Base-by-base conservation (phyloP, 1,139 yeast species). In the Blastobotrys apis region DNA sequence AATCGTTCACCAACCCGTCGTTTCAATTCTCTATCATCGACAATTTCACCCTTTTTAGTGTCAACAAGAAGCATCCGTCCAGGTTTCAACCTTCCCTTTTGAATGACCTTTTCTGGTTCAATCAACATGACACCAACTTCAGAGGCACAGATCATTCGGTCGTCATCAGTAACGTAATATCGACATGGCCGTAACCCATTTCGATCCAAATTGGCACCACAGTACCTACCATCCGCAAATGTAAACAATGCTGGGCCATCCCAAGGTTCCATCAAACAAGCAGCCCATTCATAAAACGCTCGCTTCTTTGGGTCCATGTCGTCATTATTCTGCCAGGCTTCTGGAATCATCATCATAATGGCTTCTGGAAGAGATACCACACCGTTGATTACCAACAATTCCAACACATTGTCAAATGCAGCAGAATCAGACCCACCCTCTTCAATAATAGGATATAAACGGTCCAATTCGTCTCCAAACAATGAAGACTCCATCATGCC, bases 351-450 rank as follows among this genome's bases (percentile, higher is more conserved):
- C 70, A 92, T 69, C 97, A 92, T 92, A 54, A 92, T 88, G 9
- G 97, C 97, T 68, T 92, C 98, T 13, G 97, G 98, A 55, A 92
- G 75, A 2, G 96, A 81, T 52, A 92, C 72, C 32, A 85, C 90
- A 49, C 97, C 97, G 66, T 90, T 90, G 53, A 87, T 84, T 46
- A 88, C 94, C 57, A 92, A 75, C 56, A 92, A 73, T 67, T 92
- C 98, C 60, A 92, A 75, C 19, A 92, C 97, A 61, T 92, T 92
- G 69, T 92, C 98, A 56, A 92, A 82, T 20, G 97, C 97, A 43
- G 97, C 98, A n/a, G 97, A 92, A 67, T 92, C 98, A 25, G 97
- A 88, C 44, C 97, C 98, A 57, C 97, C 97, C 69, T 92, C 97
- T 68, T 92, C 97, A 55, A 92, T 90, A 60, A 92, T 84, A 20